A percentile compares a stretch with the other conserved stretches of the same genome.
These are phyloP conservation scores for Bimuria novae-zelandiae DNA, from an alignment of 2,329 filamentous ascomycete genomes.

Conservation along the genomic window DNA sequence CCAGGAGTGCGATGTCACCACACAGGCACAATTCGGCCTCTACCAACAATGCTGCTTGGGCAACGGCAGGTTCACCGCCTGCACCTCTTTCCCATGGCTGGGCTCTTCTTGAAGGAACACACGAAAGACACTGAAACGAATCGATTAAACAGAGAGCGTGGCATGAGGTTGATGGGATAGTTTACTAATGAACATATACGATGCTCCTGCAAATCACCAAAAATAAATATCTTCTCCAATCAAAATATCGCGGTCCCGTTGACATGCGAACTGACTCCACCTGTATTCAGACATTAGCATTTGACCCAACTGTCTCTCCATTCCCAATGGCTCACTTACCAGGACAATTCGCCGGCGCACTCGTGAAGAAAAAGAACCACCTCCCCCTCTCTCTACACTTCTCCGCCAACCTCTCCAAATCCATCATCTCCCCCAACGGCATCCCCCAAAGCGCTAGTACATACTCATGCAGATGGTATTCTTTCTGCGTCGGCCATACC, in stretches of 20 bases:
- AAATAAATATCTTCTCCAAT: background rate
- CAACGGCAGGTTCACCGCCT: background rate
- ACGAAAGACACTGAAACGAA: no score
- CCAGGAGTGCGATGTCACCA: background rate
- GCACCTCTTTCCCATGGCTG: background rate
- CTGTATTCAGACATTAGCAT: constrained; percentile 13
- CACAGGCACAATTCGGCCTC: background rate
- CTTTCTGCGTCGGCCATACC: constrained; percentile 60
- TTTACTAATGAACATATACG: background rate
- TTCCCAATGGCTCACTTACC: constrained; percentile 37
- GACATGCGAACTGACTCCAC: constrained; percentile 50
- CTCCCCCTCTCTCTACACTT: constrained; percentile 60
- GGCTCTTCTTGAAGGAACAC: background rate
- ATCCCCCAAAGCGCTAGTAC: constrained; percentile 48
- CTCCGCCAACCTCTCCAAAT: constrained; percentile 57
- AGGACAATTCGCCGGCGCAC: constrained; percentile 62
- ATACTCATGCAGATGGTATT: constrained; percentile 44
- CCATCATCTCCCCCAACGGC: constrained; percentile 48
- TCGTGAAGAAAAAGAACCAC: constrained; percentile 67
- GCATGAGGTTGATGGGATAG: no score
- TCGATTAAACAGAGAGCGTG: no score
- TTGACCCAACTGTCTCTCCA: background rate
- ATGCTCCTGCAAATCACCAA: background rate
- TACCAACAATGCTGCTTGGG: background rate
- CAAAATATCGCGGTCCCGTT: constrained; percentile 49